Conservation (phyloP, 2,329 filamentous ascomycete species). For the Calonectria pteridis region DNA sequence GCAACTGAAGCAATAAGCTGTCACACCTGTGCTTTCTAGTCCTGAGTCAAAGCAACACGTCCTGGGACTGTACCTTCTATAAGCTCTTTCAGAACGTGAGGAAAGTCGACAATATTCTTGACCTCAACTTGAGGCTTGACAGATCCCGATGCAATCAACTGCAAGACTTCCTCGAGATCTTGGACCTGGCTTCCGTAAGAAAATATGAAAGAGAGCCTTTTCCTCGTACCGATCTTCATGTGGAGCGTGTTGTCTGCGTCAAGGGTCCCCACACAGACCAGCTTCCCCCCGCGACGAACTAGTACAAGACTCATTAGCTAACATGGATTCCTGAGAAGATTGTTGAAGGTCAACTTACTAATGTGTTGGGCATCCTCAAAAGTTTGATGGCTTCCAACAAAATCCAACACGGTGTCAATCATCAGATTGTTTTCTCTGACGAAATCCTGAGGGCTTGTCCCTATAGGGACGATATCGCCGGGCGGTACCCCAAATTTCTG, state of each 20-base stretch:
- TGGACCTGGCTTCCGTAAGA: conserved; percentile 57
- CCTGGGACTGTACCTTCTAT: background rate
- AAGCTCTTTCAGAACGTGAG: conserved; percentile 16
- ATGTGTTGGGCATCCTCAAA: conserved; percentile 42
- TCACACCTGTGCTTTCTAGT: background rate
- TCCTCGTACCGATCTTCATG: conserved; percentile 59
- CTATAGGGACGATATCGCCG: conserved; percentile 30
- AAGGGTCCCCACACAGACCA: conserved; percentile 56
- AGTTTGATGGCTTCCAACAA: conserved; percentile 39
- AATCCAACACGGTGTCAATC: conserved; percentile 37
- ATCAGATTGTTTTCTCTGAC: conserved; percentile 12
- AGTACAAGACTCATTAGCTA: background rate
- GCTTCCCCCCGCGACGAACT: conserved; percentile 45
- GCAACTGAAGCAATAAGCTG: too few species aligned
- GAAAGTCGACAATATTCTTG: conserved; percentile 29
- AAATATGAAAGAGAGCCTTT: conserved; percentile 56
- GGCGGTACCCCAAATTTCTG: conserved; percentile 20
- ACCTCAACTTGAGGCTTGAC: conserved; percentile 32
- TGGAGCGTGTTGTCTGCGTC: conserved; percentile 54
- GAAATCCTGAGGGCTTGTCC: conserved; percentile 28
- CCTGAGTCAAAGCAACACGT: background rate
- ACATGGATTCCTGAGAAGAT: accelerated
- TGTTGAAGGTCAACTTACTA: conserved; percentile 6
- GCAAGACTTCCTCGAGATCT: conserved; percentile 52
- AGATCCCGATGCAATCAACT: conserved; percentile 23